These are phyloP conservation scores for Bauhinia variegata DNA, from an alignment of 306 rosid species.

Conservation along the genomic window DNA sequence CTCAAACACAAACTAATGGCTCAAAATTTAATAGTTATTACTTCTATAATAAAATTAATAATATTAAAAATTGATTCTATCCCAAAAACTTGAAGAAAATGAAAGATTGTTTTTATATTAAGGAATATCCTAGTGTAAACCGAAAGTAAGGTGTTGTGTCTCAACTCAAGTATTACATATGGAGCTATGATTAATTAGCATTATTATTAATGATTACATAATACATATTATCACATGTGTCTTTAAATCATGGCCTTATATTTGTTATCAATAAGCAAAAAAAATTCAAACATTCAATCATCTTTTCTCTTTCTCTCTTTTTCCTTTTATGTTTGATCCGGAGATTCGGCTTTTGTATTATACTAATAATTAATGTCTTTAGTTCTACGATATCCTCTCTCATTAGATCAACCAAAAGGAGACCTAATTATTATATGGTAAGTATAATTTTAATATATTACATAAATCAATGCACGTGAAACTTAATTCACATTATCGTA, in stretches of 20 bases:
- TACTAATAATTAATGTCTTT: slow-evolving; percentile 46
- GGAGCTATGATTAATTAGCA: slow-evolving; percentile 45
- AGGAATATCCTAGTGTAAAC: too few species aligned
- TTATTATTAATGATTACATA: slow-evolving; percentile 50
- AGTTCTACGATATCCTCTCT: too few species aligned
- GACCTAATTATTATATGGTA: not conserved
- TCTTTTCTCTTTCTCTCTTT: slow-evolving; percentile 25
- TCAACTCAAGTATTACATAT: slow-evolving; percentile 26
- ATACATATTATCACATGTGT: slow-evolving; percentile 46
- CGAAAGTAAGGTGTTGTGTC: too few species aligned
- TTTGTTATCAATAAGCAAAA: slow-evolving; percentile 41
- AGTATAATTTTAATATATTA: not conserved
- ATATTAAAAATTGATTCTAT: too few species aligned
- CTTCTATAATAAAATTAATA: too few species aligned
- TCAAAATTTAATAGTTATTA: too few species aligned
- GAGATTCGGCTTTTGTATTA: slow-evolving; percentile 44
- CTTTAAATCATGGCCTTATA: slow-evolving; percentile 50
- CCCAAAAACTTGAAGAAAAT: too few species aligned
- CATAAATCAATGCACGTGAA: too few species aligned
- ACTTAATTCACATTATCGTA: too few species aligned
- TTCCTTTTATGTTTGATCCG: slow-evolving; percentile 30
- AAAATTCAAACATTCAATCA: slow-evolving; percentile 43
- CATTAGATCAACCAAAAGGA: slow-evolving; percentile 26
- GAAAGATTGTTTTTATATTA: too few species aligned
- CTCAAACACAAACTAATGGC: too few species aligned